Evolutionary conservation across 2,329 filamentous ascomycete species (phyloP), one percentile per base, ranked within the genome.

Genomic region (Fusarium secorum): DNA sequence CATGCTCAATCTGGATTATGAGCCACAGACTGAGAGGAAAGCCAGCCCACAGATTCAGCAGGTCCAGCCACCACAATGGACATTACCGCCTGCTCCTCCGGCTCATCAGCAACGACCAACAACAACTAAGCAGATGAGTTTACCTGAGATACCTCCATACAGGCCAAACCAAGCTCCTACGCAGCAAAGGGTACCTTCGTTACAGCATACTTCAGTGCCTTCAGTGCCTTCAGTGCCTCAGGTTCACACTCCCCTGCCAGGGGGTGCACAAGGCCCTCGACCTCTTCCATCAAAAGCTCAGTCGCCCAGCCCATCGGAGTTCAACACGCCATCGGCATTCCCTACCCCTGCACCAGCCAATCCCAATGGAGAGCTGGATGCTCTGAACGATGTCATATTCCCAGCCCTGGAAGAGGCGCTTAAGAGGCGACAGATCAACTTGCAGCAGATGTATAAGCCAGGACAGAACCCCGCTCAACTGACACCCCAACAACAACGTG

Each of bases 341-440:
- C 89, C 88, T 7, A 83, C 85, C 28, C 86, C 85, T 11, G 85
- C 88, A 3, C 87, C 89, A 1, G 77, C 85, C 4, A 89, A 88
- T 66, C 81, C 87, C 28, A 88, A 89, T 60, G 89, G 88, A 17
- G 92, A 97, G 63, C 87, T 97, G 26, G 96, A 97, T 57, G 94
- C 95, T 4, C 86, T 98, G 3, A 93, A 92, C 77, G 93, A 95
- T 73, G 95, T 99, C 54, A 93, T 99, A 39, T 90, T 98, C 69
- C 96, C 96, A 1, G 95, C 96, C 4, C 87, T 99, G 4, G 94
- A 97, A 80, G 93, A 96, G 73, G 94, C 96, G 11, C 88, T 98
- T 24, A 93, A 94, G 79, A 88, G 96, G 55, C 91, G 96, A 57
- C 87, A 89, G 78, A 86, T 87, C 71, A 85, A 88, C 41, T 81